Percentiles rank a stretch among this genome's conserved stretches.
phyloP scores from a whole-genome alignment of 371 early-diverging fungal genomes.

The Mortierella sp. region DNA sequence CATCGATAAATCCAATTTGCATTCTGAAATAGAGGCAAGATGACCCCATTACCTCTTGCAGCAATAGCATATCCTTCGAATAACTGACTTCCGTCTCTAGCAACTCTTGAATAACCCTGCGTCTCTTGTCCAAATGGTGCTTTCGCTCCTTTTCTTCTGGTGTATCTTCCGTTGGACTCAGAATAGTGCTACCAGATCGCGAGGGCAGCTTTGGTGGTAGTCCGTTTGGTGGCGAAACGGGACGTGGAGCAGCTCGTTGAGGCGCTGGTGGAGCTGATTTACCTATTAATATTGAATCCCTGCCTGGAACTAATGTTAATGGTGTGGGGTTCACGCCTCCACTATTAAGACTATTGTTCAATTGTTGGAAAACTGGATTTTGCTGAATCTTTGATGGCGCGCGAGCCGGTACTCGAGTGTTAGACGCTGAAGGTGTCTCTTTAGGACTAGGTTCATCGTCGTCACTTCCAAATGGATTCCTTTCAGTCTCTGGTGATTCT shows the following conservation, averaged over 20 bases:
- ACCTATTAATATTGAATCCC: conserved; percentile 18
- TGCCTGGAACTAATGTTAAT: conserved; percentile 2
- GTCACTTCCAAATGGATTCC: conserved; percentile 54
- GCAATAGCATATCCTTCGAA: conserved; percentile 72
- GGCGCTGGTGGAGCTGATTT: conserved; percentile 37
- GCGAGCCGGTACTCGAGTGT: background rate
- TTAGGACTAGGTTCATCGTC: conserved; percentile 37
- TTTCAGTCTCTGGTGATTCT: conserved; percentile 31
- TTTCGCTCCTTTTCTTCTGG: conserved; percentile 53
- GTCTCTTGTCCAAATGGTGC: conserved; percentile 57
- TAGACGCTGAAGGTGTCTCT: background rate
- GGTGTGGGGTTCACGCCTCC: background rate
- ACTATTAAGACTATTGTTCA: conserved; percentile 1
- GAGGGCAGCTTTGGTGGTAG: conserved; percentile 40
- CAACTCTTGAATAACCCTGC: conserved; percentile 72
- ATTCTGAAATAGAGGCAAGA: too few species aligned
- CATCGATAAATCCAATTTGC: too few species aligned
- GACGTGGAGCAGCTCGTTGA: conserved; percentile 36
- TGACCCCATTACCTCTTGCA: conserved; percentile 67
- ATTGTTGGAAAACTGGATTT: conserved; percentile 38
- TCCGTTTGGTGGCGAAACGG: conserved; percentile 30
- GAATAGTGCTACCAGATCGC: conserved; percentile 21
- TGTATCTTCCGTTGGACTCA: conserved; percentile 19
- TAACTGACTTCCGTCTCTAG: conserved; percentile 77
- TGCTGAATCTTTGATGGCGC: conserved; percentile 28